Conservation (phyloP, 2,329 filamentous ascomycete species). For the Alternaria arbusti region DNA sequence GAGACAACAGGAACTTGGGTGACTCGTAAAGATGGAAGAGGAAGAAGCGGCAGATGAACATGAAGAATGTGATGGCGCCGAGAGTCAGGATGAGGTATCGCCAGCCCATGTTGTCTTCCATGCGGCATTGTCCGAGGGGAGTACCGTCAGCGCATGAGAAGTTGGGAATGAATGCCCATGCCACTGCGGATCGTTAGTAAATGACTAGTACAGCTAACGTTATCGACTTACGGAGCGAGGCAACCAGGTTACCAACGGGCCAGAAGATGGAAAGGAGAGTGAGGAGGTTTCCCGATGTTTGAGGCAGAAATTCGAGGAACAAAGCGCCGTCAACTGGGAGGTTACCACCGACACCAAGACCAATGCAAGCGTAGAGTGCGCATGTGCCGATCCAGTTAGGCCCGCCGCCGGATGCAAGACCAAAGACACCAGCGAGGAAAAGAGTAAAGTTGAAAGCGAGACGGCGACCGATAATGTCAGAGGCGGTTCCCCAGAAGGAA, state of each 20-base stretch:
- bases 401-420: constrained; percentile 71
- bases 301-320: constrained; percentile 83
- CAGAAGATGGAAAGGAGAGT: constrained; percentile 87
- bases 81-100: constrained; percentile 74
- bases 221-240: constrained; percentile 44
- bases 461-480: constrained; percentile 78
- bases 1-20: constrained; percentile 79
- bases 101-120: constrained; percentile 72
- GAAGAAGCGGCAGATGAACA: constrained; percentile 81
- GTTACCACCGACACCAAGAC: constrained; percentile 65
- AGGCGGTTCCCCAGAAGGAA: constrained; percentile 80
- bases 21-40: constrained; percentile 84
- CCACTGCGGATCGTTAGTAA: constrained; percentile 55
- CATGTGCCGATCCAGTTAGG: constrained; percentile 65
- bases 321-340: constrained; percentile 79
- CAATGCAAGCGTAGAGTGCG: constrained; percentile 51
- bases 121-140: constrained; percentile 47
- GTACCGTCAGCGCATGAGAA: constrained; percentile 58
- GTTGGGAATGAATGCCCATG: constrained; percentile 77
- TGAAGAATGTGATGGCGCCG: constrained; percentile 73
- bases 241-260: constrained; percentile 80
- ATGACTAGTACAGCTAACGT: rapidly evolving
- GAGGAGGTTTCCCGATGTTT: constrained; percentile 73
- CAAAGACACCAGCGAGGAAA: constrained; percentile 76
- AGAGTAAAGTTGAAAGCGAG: constrained; percentile 83